phyloP scores from a whole-genome alignment of 768 basidiomycete species.

The Naganishia friedmannii region DNA sequence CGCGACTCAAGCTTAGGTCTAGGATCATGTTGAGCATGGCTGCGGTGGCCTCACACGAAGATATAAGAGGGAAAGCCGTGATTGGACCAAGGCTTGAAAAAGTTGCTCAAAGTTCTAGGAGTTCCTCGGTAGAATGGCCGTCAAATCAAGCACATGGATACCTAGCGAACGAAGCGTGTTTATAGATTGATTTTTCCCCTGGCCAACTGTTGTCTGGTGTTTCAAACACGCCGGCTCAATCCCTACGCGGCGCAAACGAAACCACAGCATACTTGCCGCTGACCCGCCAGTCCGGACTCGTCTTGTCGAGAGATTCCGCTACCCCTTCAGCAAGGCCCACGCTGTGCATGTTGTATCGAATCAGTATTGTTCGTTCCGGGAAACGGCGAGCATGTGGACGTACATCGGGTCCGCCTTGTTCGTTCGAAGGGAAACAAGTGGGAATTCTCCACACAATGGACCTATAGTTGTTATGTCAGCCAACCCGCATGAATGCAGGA shows the following conservation, averaged over 20 bases:
- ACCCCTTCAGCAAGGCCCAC: constrained; percentile 72
- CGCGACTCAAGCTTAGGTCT: no score
- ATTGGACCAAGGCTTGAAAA: no score
- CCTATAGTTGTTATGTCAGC: constrained; percentile 54
- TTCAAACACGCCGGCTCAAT: background rate
- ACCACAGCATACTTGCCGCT: constrained; percentile 50
- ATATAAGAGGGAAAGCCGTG: no score
- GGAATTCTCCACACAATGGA: constrained; percentile 73
- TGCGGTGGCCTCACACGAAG: no score
- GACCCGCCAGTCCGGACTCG: constrained; percentile 49
- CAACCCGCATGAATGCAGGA: background rate
- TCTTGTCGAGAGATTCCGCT: constrained; percentile 66
- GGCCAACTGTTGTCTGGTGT: background rate
- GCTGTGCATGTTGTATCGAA: constrained; percentile 31
- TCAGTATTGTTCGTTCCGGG: background rate
- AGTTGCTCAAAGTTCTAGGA: no score
- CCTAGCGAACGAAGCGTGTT: background rate
- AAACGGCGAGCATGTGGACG: constrained; percentile 23
- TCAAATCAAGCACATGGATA: background rate
- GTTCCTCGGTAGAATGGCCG: no score
- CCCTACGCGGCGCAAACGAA: constrained; percentile 37
- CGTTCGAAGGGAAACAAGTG: constrained; percentile 79
- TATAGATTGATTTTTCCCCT: background rate
- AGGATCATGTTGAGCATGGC: no score
- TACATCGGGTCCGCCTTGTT: constrained; percentile 89